Evolutionary conservation across 208 protist species (phyloP).

Genomic region (Leishmania braziliensis): DNA sequence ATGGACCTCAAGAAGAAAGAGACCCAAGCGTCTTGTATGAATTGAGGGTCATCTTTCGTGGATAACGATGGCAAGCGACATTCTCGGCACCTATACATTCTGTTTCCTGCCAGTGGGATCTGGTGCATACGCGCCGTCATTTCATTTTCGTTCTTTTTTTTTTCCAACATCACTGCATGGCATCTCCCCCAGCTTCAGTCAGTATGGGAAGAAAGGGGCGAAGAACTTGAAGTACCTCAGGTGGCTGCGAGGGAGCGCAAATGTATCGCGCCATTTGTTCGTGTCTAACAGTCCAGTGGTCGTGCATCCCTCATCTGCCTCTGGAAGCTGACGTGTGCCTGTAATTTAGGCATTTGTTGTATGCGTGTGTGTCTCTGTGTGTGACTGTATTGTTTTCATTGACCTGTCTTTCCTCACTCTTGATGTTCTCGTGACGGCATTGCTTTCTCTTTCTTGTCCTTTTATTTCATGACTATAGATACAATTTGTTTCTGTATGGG

Average conservation of each 20-base stretch:
- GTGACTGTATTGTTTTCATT: constrained; percentile 3
- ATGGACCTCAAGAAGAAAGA: neutral
- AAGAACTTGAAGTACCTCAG: neutral
- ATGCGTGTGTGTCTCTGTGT: neutral
- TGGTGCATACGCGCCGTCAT: neutral
- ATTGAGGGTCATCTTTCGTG: neutral
- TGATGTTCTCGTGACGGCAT: neutral
- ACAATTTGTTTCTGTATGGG: constrained; percentile 12
- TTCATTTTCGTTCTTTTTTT: constrained; percentile 11
- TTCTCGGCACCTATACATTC: neutral
- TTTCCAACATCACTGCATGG: neutral
- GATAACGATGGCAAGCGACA: neutral
- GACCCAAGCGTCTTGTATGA: neutral
- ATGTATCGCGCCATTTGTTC: neutral
- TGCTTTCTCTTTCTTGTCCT: constrained; percentile 16
- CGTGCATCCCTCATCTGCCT: neutral
- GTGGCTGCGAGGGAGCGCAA: neutral
- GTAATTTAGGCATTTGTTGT: neutral
- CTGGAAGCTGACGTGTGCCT: neutral
- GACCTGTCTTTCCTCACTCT: neutral
- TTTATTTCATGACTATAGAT: constrained; percentile 13
- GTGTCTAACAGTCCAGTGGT: neutral
- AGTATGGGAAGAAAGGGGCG: neutral
- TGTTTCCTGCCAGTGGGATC: neutral
- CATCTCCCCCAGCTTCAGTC: neutral